Evolutionary conservation across 805 yeast species (phyloP).

Genomic region (Candida michaelii): DNA sequence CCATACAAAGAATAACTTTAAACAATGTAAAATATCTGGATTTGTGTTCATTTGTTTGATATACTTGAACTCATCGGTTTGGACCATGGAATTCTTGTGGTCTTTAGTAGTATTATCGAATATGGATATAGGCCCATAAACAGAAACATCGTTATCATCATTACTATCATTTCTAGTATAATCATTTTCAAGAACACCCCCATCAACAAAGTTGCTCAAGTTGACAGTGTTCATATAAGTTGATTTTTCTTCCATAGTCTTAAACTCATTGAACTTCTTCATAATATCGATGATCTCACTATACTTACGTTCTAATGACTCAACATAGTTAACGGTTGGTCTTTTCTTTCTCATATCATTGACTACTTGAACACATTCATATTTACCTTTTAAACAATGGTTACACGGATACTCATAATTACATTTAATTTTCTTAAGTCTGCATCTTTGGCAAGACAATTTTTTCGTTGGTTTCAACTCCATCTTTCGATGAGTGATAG

Average conservation of each 20-base stretch:
- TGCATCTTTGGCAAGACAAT: constrained; percentile 40
- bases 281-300: constrained; percentile 25
- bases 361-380: constrained; percentile 47
- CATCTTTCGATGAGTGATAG: constrained; percentile 2
- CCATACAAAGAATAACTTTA: constrained; percentile 57
- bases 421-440: constrained; percentile 48
- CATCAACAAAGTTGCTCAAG: constrained; percentile 12
- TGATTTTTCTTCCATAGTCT: constrained; percentile 20
- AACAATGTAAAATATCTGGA: constrained; percentile 35
- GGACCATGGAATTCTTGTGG: constrained; percentile 15
- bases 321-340: constrained; percentile 51
- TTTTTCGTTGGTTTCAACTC: constrained; percentile 2
- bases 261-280: constrained; percentile 21
- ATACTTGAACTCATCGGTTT: constrained; percentile 16
- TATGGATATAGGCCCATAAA: constrained; percentile 48
- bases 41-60: constrained; percentile 33
- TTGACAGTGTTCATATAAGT: constrained; percentile 21
- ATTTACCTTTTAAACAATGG: constrained; percentile 42
- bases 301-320: constrained; percentile 37
- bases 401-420: constrained; percentile 50
- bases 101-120: constrained; percentile 33
- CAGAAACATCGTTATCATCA: constrained; percentile 30
- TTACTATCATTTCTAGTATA: constrained; percentile 7
- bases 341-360: constrained; percentile 53
- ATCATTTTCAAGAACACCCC: constrained; percentile 3